phyloP scores from a whole-genome alignment of 345 rosid species.

The Citrus maxima region DNA sequence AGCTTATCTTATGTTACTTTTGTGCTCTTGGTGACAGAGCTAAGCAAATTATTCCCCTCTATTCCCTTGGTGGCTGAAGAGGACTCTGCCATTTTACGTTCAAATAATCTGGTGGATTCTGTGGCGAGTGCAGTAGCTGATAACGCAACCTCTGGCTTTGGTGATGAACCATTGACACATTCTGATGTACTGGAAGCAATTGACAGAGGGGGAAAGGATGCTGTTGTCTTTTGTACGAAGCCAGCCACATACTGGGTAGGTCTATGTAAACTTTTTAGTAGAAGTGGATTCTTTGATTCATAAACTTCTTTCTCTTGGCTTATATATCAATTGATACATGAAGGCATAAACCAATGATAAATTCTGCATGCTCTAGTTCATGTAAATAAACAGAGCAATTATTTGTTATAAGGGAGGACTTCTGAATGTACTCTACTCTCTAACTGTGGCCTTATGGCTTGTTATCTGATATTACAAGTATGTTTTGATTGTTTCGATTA shows the following conservation, averaged over 20 bases:
- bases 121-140: conserved; percentile 56
- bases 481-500: conserved; percentile 5
- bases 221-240: conserved; percentile 47
- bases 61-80: conserved; percentile 95
- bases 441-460: neutral
- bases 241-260: conserved; percentile 90
- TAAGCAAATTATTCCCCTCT: conserved; percentile 67
- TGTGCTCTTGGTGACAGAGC: conserved; percentile 41
- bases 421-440: neutral
- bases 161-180: conserved; percentile 42
- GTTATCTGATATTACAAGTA: neutral
- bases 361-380: neutral
- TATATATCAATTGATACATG: neutral
- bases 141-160: conserved; percentile 36
- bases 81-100: conserved; percentile 66
- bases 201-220: conserved; percentile 74
- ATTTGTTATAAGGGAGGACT: neutral
- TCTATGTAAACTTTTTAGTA: neutral
- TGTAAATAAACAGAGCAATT: neutral
- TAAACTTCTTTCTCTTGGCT: neutral
- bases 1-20: neutral
- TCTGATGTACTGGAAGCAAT: conserved; percentile 73
- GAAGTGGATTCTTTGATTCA: neutral
- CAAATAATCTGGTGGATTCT: conserved; percentile 61
- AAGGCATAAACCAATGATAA: neutral